Evolutionary conservation across 83 land plant genomes (phyloP).

Genomic region (Picea abies): DNA sequence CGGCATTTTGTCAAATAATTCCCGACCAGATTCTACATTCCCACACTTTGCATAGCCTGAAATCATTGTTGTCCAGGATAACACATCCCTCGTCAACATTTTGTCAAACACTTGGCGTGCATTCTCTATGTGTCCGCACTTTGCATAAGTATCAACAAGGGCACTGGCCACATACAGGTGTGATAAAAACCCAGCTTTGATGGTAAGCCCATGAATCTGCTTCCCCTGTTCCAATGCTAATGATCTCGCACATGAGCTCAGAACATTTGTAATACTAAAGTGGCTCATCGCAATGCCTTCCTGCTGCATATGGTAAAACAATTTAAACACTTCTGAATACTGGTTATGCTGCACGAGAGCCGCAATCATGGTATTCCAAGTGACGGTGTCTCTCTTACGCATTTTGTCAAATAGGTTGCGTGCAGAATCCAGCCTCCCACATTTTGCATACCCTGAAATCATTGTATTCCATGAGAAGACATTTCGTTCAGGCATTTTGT

Average conservation of each 20-base stretch:
- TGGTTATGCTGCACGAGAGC: constrained; percentile 51
- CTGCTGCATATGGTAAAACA: constrained; percentile 40
- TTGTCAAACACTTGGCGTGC: constrained; percentile 19
- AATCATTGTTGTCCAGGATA: no score
- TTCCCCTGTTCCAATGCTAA: not conserved
- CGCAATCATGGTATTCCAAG: constrained; percentile 78
- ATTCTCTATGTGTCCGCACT: constrained; percentile 16
- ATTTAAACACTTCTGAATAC: constrained; percentile 39
- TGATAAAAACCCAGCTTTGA: not conserved
- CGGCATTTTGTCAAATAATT: no score
- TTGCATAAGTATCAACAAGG: constrained; percentile 26
- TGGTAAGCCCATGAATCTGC: not conserved
- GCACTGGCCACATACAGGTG: constrained; percentile 7
- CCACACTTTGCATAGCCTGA: no score
- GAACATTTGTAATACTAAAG: constrained; percentile 18
- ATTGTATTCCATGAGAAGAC: constrained; percentile 67
- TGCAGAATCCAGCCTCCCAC: constrained; percentile 40
- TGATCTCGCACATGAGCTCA: constrained; percentile 1
- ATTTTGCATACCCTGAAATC: constrained; percentile 35
- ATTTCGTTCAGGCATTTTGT: constrained; percentile 25
- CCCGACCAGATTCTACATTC: no score
- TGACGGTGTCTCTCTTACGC: constrained; percentile 39
- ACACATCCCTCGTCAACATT: not conserved
- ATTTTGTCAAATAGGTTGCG: constrained; percentile 38
- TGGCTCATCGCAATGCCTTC: constrained; percentile 43